Evolutionary conservation across 805 yeast genomes (phyloP), one percentile per base, ranked within the genome.

Genomic region (Ogataea parapolymorpha): DNA sequence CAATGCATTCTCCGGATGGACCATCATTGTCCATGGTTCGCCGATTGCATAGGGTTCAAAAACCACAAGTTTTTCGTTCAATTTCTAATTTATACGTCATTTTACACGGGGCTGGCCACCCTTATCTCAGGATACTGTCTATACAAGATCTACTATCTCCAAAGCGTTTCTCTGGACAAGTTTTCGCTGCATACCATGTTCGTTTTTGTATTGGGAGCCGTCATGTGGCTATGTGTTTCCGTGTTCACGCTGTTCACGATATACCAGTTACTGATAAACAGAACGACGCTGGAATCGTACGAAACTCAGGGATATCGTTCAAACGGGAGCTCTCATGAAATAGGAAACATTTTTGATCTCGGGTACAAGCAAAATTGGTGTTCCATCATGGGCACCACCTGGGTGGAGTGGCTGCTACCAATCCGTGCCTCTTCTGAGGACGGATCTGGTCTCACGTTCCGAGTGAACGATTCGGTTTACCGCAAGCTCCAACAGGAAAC

Each of bases 1-100:
- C 58, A 49, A 40, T 77, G 82, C 56, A 58, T 74, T 2, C 54
- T 77, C 29, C 53, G 66, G 32, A 77, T 77, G 82, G 82, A 77
- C 58, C 82, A 77, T 49, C 80, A 77, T 55, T 77, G 82, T 49
- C 97, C 97, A 0, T 91, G 98, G 98, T 88, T 89, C 61, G 82
- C 95, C 2, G 70, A 79, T 5, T 90, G 97, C 61, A 76, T 91
- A 43, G 98, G 98, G 0, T 83, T 77, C 62, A 66, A 66, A 22
- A 91, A 91, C 62, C 89, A 85, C 49, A 85, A 88, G 63, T 77
- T 69, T 58, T 91, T 90, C 56, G 59, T 87, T 20, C 95, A 88
- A 58, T 84, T 85, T 56, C 61, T 89, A 39, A 32, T 71, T 6
- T 80, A 81, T 54, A 66, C 77, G 3, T 63, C 79, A 2, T 20